phyloP scores from a whole-genome alignment of 805 yeast genomes.

The Saccharomyces cerevisiae region DNA sequence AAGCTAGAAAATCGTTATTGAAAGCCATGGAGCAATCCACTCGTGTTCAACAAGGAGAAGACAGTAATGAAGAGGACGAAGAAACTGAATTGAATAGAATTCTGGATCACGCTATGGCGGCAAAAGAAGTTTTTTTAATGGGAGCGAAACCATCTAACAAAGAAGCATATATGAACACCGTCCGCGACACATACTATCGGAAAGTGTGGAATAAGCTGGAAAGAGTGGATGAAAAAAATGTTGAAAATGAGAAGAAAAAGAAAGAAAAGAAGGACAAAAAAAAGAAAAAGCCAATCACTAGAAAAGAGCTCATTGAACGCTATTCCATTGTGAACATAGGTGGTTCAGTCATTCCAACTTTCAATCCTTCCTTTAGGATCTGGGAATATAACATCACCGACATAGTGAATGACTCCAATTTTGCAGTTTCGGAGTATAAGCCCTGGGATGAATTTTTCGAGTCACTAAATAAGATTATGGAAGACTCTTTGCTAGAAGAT shows the following conservation, averaged over 20 bases:
- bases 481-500: constrained; percentile 1
- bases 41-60: constrained; percentile 22
- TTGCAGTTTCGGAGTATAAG: constrained; percentile 13
- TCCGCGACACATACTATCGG: constrained; percentile 48
- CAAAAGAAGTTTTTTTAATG: constrained; percentile 33
- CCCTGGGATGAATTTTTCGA: constrained; percentile 57
- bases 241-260: constrained; percentile 14
- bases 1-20: constrained; percentile 46
- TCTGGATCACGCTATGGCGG: constrained; percentile 29
- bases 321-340: constrained; percentile 64
- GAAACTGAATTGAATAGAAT: constrained; percentile 1
- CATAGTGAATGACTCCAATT: constrained; percentile 28
- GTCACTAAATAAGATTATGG: constrained; percentile 36
- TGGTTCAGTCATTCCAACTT: constrained; percentile 76
- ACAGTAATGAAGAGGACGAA: constrained; percentile 13
- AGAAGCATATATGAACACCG: constrained; percentile 50
- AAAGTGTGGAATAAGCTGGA: constrained; percentile 33
- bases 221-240: constrained; percentile 6
- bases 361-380: constrained; percentile 71
- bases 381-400: constrained; percentile 79
- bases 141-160: constrained; percentile 67
- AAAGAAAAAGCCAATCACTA: constrained; percentile 4
- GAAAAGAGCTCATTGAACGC: constrained; percentile 37
- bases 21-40: constrained; percentile 7
- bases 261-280: constrained; percentile 9